Evolutionary conservation across 768 basidiomycete genomes (phyloP).

Genomic region (Hemileccinum rubropunctum): DNA sequence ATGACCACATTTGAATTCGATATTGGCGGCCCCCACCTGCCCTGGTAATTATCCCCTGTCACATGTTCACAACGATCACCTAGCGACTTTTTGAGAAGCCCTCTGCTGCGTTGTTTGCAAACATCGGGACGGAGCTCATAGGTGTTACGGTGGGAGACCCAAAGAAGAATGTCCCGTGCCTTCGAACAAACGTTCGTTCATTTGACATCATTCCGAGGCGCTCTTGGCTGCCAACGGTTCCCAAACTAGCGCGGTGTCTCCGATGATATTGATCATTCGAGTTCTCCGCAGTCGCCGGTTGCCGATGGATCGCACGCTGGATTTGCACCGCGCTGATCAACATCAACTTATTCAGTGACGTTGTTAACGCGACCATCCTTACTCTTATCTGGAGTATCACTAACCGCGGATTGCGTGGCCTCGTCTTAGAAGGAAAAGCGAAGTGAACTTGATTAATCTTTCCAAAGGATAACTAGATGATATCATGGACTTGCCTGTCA

Average conservation of each 20-base stretch:
- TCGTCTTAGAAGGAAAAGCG: conserved; percentile 47
- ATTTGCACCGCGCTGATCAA: conserved; percentile 43
- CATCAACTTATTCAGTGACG: conserved; percentile 26
- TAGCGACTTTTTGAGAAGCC: conserved; percentile 61
- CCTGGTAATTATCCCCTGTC: conserved; percentile 48
- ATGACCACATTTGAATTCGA: conserved; percentile 19
- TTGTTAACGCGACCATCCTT: conserved; percentile 47
- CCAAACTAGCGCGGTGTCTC: conserved; percentile 47
- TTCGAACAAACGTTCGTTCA: conserved; percentile 63
- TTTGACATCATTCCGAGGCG: neutral
- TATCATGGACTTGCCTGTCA: no score
- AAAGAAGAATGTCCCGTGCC: conserved; percentile 67
- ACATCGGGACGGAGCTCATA: conserved; percentile 74
- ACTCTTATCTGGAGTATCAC: conserved; percentile 31
- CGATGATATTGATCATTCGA: no score
- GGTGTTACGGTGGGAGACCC: conserved; percentile 65
- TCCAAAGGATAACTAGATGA: no score
- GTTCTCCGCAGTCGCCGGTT: conserved; percentile 52
- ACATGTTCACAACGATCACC: conserved; percentile 45
- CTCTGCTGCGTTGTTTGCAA: conserved; percentile 71
- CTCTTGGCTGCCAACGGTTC: conserved; percentile 40
- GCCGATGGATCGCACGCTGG: conserved; percentile 36
- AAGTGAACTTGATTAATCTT: no score
- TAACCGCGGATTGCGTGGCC: no score
- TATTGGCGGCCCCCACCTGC: no score